These are phyloP conservation scores for Teratosphaeria nubilosa DNA, from an alignment of 2,329 filamentous ascomycete species.

Conservation along the genomic window DNA sequence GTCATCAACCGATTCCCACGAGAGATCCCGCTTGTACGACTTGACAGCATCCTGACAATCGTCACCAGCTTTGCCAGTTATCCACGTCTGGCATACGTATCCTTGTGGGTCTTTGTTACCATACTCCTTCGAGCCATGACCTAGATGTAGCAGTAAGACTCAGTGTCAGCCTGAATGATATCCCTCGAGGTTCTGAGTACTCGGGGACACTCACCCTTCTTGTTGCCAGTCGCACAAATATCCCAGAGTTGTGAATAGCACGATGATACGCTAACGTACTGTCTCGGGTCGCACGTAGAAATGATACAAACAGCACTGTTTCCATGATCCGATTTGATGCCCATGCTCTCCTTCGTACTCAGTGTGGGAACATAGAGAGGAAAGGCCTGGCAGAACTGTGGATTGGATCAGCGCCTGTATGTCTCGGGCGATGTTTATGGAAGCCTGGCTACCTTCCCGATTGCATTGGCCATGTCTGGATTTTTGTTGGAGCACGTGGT, in stretches of 20 bases:
- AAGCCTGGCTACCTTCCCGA: neutral
- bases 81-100: neutral
- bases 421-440: neutral
- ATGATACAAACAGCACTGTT: neutral
- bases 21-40: neutral
- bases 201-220: neutral
- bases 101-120: neutral
- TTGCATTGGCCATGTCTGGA: neutral
- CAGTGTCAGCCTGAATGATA: neutral
- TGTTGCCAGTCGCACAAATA: neutral
- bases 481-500: neutral
- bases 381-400: neutral
- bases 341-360: neutral
- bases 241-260: neutral
- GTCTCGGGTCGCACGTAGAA: neutral
- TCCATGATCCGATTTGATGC: neutral
- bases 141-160: neutral
- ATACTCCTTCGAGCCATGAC: neutral
- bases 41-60: neutral
- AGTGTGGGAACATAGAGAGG: neutral
- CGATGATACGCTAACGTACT: neutral
- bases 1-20: neutral
- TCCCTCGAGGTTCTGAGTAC: neutral
- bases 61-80: neutral
- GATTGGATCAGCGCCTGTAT: neutral